phyloP scores from a whole-genome alignment of 75 land plant genomes.

The Picea glauca region DNA sequence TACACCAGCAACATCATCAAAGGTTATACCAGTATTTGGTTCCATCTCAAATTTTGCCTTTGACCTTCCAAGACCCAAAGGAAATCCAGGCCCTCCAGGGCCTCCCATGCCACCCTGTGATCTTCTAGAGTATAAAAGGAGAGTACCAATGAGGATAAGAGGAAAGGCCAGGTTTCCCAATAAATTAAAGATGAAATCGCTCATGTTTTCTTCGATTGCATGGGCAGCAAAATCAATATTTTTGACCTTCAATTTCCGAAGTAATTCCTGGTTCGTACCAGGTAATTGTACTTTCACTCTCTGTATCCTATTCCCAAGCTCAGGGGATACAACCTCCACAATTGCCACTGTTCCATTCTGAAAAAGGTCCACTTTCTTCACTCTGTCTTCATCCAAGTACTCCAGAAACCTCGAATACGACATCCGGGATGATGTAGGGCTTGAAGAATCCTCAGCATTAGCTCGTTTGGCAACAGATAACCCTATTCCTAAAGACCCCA shows the following conservation, averaged over 20 bases:
- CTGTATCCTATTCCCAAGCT: conserved; percentile 47
- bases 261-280: conserved; percentile 62
- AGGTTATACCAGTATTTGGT: conserved; percentile 91
- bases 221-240: conserved; percentile 83
- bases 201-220: conserved; percentile 41
- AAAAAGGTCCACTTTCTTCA: conserved; percentile 78
- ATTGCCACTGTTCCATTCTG: conserved; percentile 80
- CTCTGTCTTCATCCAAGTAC: conserved; percentile 68
- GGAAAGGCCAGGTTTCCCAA: conserved; percentile 76
- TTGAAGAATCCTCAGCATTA: conserved; percentile 34
- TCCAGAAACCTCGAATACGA: conserved; percentile 86
- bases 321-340: conserved; percentile 65
- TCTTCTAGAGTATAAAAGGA: conserved; percentile 35
- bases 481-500: conserved; percentile 22
- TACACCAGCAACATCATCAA: conserved; percentile 92
- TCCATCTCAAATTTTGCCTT: conserved; percentile 94
- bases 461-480: conserved; percentile 24
- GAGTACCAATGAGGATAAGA: conserved; percentile 53
- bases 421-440: conserved; percentile 57
- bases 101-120: conserved; percentile 34
- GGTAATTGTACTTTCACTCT: conserved; percentile 80
- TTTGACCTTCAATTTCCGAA: conserved; percentile 73
- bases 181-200: conserved; percentile 41
- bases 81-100: conserved; percentile 85
- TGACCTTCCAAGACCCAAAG: conserved; percentile 76